These are phyloP conservation scores for Wallacemonas collosoma DNA, from an alignment of 208 protist species.

Conservation along the genomic window DNA sequence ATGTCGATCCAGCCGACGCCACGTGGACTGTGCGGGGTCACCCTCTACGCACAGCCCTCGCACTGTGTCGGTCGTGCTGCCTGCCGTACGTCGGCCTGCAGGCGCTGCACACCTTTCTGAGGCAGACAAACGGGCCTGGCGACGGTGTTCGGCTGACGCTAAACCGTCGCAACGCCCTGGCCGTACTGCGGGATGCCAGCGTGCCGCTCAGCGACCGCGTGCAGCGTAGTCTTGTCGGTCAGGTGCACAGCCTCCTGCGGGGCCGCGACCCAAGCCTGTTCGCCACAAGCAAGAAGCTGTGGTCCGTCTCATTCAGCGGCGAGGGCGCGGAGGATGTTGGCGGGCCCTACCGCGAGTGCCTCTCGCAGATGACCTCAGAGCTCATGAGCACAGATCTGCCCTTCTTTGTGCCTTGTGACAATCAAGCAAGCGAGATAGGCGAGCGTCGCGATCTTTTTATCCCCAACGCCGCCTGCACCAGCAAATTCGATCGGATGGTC, in stretches of 20 bases:
- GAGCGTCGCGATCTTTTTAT: conserved; percentile 84
- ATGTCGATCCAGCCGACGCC: conserved; percentile 24
- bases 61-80: conserved; percentile 27
- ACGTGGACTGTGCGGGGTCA: conserved; percentile 22
- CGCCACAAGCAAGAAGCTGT: conserved; percentile 80
- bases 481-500: conserved; percentile 60
- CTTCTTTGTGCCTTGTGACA: conserved; percentile 90
- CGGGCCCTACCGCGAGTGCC: conserved; percentile 91
- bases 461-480: conserved; percentile 49
- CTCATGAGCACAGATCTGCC: conserved; percentile 78
- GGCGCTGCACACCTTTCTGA: conserved; percentile 44
- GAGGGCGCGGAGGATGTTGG: conserved; percentile 94
- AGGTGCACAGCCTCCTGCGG: conserved; percentile 78
- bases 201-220: conserved; percentile 38
- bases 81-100: conserved; percentile 51
- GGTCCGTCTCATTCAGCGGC: conserved; percentile 85
- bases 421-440: conserved; percentile 69
- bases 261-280: conserved; percentile 64
- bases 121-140: conserved; percentile 44
- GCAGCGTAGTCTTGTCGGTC: conserved; percentile 84
- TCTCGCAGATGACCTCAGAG: conserved; percentile 90
- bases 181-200: conserved; percentile 49
- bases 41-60: conserved; percentile 23
- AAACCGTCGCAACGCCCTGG: conserved; percentile 81
- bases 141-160: conserved; percentile 77